phyloP scores from a whole-genome alignment of 2,329 filamentous ascomycete genomes.

The Thelonectria discophora region DNA sequence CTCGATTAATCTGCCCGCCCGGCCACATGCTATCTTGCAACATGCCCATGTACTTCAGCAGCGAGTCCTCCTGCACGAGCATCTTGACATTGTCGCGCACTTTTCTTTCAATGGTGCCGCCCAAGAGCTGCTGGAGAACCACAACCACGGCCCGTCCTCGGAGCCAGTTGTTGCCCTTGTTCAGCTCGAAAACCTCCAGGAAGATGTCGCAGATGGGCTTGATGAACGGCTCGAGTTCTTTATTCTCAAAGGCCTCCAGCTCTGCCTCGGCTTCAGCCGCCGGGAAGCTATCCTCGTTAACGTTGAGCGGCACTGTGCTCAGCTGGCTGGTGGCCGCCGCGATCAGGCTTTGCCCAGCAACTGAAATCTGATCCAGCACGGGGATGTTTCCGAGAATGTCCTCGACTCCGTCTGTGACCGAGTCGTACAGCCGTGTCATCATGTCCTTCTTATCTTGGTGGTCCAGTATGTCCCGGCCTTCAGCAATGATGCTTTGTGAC shows the following conservation, averaged over 20 bases:
- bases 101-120: slow-evolving; percentile 95
- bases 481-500: slow-evolving; percentile 82
- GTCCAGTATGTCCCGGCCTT: slow-evolving; percentile 64
- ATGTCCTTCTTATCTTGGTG: slow-evolving; percentile 81
- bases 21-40: slow-evolving; percentile 87
- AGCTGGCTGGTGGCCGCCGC: slow-evolving; percentile 76
- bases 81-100: slow-evolving; percentile 83
- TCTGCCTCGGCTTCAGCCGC: slow-evolving; percentile 90
- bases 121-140: slow-evolving; percentile 92
- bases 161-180: slow-evolving; percentile 96
- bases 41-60: slow-evolving; percentile 78
- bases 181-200: slow-evolving; percentile 92
- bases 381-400: slow-evolving; percentile 97
- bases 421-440: slow-evolving; percentile 94
- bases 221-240: slow-evolving; percentile 91
- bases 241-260: slow-evolving; percentile 89
- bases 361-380: slow-evolving; percentile 91
- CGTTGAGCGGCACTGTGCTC: slow-evolving; percentile 62
- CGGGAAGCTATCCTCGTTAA: slow-evolving; percentile 59
- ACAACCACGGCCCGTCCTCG: slow-evolving; percentile 95
- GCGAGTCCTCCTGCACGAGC: slow-evolving; percentile 78
- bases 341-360: slow-evolving; percentile 90
- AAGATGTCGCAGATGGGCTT: slow-evolving; percentile 99
- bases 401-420: slow-evolving; percentile 96
- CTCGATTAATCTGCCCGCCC: slow-evolving; percentile 63